These are phyloP conservation scores for Colletotrichum horii DNA, from an alignment of 2,329 filamentous ascomycete species.

Conservation along the genomic window DNA sequence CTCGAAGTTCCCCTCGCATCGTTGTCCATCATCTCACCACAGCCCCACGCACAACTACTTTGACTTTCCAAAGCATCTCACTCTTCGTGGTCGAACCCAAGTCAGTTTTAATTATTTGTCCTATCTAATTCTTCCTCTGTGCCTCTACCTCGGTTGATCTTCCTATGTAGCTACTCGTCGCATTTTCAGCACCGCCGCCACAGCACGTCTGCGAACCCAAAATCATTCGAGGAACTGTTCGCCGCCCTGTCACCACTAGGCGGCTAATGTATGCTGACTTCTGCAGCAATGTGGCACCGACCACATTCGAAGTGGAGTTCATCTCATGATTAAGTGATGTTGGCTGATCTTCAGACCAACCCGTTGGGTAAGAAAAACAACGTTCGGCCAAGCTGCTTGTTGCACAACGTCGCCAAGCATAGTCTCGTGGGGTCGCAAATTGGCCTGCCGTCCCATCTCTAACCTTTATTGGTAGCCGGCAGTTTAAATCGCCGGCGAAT, in stretches of 20 bases:
- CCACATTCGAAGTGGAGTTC: not conserved
- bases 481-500: not conserved
- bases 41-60: not conserved
- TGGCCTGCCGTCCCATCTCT: not conserved
- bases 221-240: not conserved
- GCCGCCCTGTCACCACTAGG: not conserved
- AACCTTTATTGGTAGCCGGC: not conserved
- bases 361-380: not conserved
- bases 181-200: not conserved
- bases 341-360: not conserved
- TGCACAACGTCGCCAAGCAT: not conserved
- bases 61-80: not conserved
- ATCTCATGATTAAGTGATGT: not conserved
- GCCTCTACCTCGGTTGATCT: not conserved
- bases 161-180: not conserved
- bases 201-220: too few species aligned
- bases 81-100: not conserved
- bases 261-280: not conserved
- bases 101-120: not conserved
- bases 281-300: not conserved
- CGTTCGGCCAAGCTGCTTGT: not conserved
- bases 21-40: not conserved
- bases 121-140: not conserved
- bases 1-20: not conserved
- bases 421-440: not conserved